Conservation (phyloP, 148 eudicot genomes). For the Dianthus caryophyllus region DNA sequence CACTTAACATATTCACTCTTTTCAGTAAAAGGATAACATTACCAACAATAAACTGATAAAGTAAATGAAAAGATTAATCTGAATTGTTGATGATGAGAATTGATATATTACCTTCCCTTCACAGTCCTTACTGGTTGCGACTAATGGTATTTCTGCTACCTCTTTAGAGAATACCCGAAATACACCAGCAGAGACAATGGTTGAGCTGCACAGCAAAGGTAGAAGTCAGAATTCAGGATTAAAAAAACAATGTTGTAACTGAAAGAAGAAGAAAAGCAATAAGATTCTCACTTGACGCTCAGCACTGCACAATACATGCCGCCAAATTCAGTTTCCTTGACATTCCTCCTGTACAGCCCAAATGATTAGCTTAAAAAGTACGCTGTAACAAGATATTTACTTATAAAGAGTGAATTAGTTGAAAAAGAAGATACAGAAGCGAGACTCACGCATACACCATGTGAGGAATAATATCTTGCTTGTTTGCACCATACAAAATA, state of each 20-base stretch:
- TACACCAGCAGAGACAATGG: conserved; percentile 62
- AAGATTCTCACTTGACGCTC: conserved; percentile 53
- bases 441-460: conserved; percentile 80
- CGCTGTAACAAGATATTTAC: not conserved
- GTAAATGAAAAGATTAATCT: not conserved
- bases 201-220: conserved; percentile 50
- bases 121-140: conserved; percentile 54
- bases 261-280: not conserved
- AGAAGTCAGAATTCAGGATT: not conserved
- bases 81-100: not conserved
- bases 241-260: not conserved
- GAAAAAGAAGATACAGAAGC: conserved; percentile 4
- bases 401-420: not conserved
- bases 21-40: too few relatives aligned
- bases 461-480: conserved; percentile 72
- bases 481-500: conserved; percentile 41
- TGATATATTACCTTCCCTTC: conserved; percentile 63
- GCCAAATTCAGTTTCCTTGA: conserved; percentile 62
- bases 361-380: not conserved
- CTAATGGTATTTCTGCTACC: conserved; percentile 81
- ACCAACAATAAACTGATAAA: not conserved
- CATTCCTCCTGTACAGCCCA: conserved; percentile 44
- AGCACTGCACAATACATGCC: conserved; percentile 82
- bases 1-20: too few relatives aligned
- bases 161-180: conserved; percentile 75